A percentile compares a stretch with the other conserved stretches of the same genome.
These are phyloP conservation scores for Zea luxurians DNA, from an alignment of 176 grass and related monocot genomes.

Conservation along the genomic window DNA sequence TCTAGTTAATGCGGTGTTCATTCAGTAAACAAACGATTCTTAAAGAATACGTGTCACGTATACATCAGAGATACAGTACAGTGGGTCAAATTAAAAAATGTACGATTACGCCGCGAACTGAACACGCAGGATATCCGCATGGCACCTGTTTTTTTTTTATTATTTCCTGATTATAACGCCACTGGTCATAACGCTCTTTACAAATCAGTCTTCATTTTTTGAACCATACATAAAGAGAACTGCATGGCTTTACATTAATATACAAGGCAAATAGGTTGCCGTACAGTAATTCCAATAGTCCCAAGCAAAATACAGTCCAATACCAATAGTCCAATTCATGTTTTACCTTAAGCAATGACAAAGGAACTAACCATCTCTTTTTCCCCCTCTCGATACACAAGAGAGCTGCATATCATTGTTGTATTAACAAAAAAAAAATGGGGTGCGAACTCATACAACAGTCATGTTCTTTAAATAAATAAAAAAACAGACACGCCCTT, in stretches of 20 bases:
- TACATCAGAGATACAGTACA: neutral
- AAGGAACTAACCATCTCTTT: neutral
- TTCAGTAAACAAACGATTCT: conserved; percentile 5
- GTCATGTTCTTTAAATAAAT: neutral
- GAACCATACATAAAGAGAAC: neutral
- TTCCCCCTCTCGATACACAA: neutral
- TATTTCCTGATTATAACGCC: neutral
- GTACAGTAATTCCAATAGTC: neutral
- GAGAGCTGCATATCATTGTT: neutral
- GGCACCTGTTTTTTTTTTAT: neutral
- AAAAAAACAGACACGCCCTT: neutral
- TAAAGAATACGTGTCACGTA: conserved; percentile 26
- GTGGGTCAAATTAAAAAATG: neutral
- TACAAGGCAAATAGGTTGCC: neutral
- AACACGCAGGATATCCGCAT: neutral
- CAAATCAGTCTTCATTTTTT: conserved; percentile 1
- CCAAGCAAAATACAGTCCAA: neutral
- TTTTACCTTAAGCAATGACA: neutral
- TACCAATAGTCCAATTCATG: neutral
- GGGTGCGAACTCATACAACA: neutral
- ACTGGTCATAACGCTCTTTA: neutral
- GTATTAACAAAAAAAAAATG: neutral
- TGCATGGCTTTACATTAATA: neutral
- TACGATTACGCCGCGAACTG: neutral
- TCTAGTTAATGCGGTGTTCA: neutral